Evolutionary conservation across 2,329 filamentous ascomycete genomes (phyloP).

Genomic region (Corinectria fuckeliana): DNA sequence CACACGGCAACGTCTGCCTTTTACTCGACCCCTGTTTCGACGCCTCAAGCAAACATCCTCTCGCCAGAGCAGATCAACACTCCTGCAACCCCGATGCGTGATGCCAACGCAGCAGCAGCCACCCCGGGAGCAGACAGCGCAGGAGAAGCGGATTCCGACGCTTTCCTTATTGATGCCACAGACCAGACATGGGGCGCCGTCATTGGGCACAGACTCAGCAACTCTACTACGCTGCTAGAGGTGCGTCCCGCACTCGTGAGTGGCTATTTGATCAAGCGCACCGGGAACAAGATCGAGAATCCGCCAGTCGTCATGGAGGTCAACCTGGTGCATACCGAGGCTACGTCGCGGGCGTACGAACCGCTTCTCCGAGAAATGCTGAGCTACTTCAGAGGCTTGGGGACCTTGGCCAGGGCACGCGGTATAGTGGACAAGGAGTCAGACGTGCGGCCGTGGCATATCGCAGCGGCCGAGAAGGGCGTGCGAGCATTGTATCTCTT

Average conservation of each 20-base stretch:
- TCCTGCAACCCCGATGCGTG: slow-evolving; percentile 56
- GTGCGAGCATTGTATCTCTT: slow-evolving; percentile 69
- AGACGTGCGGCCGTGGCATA: slow-evolving; percentile 78
- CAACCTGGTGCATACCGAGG: slow-evolving; percentile 66
- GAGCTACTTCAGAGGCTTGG: slow-evolving; percentile 70
- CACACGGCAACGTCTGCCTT: slow-evolving; percentile 51
- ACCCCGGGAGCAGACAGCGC: slow-evolving; percentile 53
- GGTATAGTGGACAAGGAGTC: slow-evolving; percentile 65
- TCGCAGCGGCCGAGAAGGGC: slow-evolving; percentile 74
- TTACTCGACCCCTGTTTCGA: slow-evolving; percentile 71
- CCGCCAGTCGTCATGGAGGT: slow-evolving; percentile 68
- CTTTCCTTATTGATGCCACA: slow-evolving; percentile 72
- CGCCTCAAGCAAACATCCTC: slow-evolving; percentile 65
- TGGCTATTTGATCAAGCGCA: slow-evolving; percentile 71
- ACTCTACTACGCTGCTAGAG: slow-evolving; percentile 61
- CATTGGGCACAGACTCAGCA: slow-evolving; percentile 69
- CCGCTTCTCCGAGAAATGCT: slow-evolving; percentile 73
- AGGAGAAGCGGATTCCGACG: slow-evolving; percentile 58
- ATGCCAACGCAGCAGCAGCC: slow-evolving; percentile 47
- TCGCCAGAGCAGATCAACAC: slow-evolving; percentile 66
- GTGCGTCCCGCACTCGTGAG: slow-evolving; percentile 65
- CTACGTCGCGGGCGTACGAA: slow-evolving; percentile 62
- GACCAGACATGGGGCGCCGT: slow-evolving; percentile 81
- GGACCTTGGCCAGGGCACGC: slow-evolving; percentile 71
- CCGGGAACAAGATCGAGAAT: slow-evolving; percentile 62